Percentiles rank a stretch among this genome's conserved stretches.
Evolutionary conservation across 331 rosid species (phyloP).

Genomic region (Rhamnella rubrinervis): DNA sequence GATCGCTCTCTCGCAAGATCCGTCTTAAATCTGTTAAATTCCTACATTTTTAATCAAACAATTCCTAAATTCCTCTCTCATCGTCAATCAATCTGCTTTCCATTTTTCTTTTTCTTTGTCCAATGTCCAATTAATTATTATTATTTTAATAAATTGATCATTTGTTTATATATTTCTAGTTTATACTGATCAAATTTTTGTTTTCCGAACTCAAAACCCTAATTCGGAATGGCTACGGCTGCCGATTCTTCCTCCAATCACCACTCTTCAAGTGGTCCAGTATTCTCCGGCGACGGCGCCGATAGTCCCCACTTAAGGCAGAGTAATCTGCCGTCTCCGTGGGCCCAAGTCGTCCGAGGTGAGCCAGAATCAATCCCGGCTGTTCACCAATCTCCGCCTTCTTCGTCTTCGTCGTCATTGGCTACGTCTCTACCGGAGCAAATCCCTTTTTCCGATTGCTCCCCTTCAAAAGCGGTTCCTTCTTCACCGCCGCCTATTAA

Average conservation of each 20-base stretch:
- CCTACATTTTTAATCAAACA: neutral
- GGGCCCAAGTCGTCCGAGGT: constrained; percentile 80
- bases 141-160: constrained; percentile 18
- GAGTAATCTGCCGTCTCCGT: constrained; percentile 41
- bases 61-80: constrained; percentile 24
- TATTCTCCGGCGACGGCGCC: constrained; percentile 11
- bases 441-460: constrained; percentile 32
- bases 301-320: constrained; percentile 38
- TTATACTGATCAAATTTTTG: constrained; percentile 31
- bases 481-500: constrained; percentile 41
- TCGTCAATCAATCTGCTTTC: neutral
- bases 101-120: neutral
- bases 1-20: constrained; percentile 33
- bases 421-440: constrained; percentile 36
- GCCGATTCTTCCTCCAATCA: constrained; percentile 52
- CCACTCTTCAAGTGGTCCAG: constrained; percentile 39
- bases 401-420: constrained; percentile 38
- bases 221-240: constrained; percentile 54
- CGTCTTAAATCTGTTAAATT: constrained; percentile 5
- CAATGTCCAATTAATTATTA: neutral
- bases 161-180: constrained; percentile 18
- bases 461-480: constrained; percentile 36
- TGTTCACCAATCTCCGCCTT: constrained; percentile 46
- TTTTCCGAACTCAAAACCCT: constrained; percentile 34
- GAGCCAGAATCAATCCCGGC: constrained; percentile 34